Evolutionary conservation across 805 yeast genomes (phyloP).

Genomic region (Ogataea ramenticola): DNA sequence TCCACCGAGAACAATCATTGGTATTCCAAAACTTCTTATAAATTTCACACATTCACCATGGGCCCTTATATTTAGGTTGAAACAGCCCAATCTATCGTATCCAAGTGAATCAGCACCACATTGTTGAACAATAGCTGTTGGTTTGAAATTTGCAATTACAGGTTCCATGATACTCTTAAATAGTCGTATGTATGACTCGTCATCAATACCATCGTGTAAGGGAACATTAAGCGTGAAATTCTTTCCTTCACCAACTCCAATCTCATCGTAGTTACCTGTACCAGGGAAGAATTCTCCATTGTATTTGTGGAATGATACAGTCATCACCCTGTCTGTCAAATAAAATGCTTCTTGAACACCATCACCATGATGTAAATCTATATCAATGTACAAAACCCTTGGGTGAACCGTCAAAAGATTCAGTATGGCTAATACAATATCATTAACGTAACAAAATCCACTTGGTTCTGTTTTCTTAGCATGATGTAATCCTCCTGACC

Average conservation of each 20-base stretch:
- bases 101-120: conserved; percentile 97
- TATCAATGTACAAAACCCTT: conserved; percentile 87
- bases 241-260: conserved; percentile 84
- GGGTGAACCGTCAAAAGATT: conserved; percentile 85
- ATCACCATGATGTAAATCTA: conserved; percentile 95
- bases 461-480: conserved; percentile 93
- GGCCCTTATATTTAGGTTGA: conserved; percentile 84
- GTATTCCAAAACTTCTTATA: conserved; percentile 82
- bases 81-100: conserved; percentile 89
- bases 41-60: conserved; percentile 94
- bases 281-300: conserved; percentile 96
- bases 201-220: conserved; percentile 91
- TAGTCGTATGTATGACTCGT: conserved; percentile 67
- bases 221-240: conserved; percentile 89
- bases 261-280: conserved; percentile 87
- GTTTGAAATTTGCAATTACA: conserved; percentile 85
- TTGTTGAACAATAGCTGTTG: conserved; percentile 90
- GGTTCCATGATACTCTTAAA: conserved; percentile 86
- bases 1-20: conserved; percentile 89
- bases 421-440: conserved; percentile 82
- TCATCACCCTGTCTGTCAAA: conserved; percentile 92
- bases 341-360: conserved; percentile 98
- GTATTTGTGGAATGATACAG: conserved; percentile 91
- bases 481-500: conserved; percentile 96
- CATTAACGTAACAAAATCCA: conserved; percentile 93